These are phyloP conservation scores for Pichia exigua DNA, from an alignment of 805 yeast species.

Conservation along the genomic window DNA sequence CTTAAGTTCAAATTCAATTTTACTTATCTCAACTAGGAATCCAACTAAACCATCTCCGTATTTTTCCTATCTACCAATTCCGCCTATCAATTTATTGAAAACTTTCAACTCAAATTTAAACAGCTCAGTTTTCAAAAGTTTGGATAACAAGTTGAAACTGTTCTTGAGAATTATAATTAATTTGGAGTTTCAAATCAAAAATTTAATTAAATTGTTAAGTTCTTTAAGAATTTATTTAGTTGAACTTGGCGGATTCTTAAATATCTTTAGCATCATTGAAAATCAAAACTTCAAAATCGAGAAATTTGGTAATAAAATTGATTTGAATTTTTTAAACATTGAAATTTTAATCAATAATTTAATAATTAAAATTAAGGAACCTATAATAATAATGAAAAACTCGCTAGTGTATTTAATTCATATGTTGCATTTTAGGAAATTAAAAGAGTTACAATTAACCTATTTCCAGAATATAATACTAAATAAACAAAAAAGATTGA, in stretches of 20 bases:
- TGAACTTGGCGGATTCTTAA: constrained; percentile 50
- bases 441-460: constrained; percentile 43
- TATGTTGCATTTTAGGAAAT: constrained; percentile 41
- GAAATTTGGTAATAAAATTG: constrained; percentile 46
- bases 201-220: constrained; percentile 34
- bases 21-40: constrained; percentile 42
- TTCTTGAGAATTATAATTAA: constrained; percentile 15
- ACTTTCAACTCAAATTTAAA: constrained; percentile 22
- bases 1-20: constrained; percentile 38
- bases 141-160: constrained; percentile 18
- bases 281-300: constrained; percentile 32
- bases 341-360: constrained; percentile 36
- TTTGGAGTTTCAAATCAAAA: constrained; percentile 32
- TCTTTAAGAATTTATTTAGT: constrained; percentile 33
- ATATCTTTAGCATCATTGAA: constrained; percentile 44
- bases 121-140: constrained; percentile 19
- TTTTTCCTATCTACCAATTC: constrained; percentile 40
- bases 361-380: constrained; percentile 41
- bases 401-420: constrained; percentile 37
- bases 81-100: constrained; percentile 25
- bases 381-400: constrained; percentile 39
- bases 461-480: constrained; percentile 31
- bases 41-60: constrained; percentile 45
- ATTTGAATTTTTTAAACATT: constrained; percentile 40
- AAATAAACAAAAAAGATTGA: constrained; percentile 31